Base-by-base conservation (phyloP, 2,329 filamentous ascomycete species). In the Hirsutella minnesotensis region DNA sequence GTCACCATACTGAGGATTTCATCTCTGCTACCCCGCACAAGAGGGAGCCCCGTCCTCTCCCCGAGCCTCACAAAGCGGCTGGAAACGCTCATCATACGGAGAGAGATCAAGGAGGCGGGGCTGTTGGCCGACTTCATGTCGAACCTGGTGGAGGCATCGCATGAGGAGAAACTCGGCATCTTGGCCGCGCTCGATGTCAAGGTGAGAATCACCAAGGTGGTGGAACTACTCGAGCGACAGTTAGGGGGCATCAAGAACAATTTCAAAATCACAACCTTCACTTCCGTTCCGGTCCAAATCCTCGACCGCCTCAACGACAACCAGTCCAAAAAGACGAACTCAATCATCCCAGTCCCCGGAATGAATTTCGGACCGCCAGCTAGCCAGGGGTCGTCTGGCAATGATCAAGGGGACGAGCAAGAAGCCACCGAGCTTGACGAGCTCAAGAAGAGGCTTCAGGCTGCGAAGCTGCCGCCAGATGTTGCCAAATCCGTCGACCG, bases 41-140 rank as follows among this genome's bases (percentile, higher is more conserved):
- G 79, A 21, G 68, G 73, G 39, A 70, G 75, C 19, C 73, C 78
- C 1, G 73, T 74, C 4, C 67, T 96, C 15, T 89, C 88, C 3
- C 89, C 90, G 1, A 68, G 90, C n/a, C 73, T 96, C 41, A 87
- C 87, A 0, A 79, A 88, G 40, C 79, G 89, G 41, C 76, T 98
- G 36, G 89, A 96, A 56, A 66, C 89, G 42, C 92, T 87, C 61
- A 95, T 98, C 49, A 74, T 80, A 27, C 80, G 83, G 59, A 94
- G 92, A 58, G 81, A 87, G 46, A 61, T 92, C 40, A 71, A 77
- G 35, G 88, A 96, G 51, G 89, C 89, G 1, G 90, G 90, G 2
- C 68, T 79, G 9, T 72, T 98, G 9, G 90, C 92, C 7, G 92
- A 98, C 60, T 96, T 96, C 59, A 95, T 98, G 87, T 83, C 87